A percentile compares a stretch with the other conserved stretches of the same genome.
These are phyloP conservation scores for Gnomoniopsis smithogilvyi DNA, from an alignment of 2,329 filamentous ascomycete species.

Conservation along the genomic window DNA sequence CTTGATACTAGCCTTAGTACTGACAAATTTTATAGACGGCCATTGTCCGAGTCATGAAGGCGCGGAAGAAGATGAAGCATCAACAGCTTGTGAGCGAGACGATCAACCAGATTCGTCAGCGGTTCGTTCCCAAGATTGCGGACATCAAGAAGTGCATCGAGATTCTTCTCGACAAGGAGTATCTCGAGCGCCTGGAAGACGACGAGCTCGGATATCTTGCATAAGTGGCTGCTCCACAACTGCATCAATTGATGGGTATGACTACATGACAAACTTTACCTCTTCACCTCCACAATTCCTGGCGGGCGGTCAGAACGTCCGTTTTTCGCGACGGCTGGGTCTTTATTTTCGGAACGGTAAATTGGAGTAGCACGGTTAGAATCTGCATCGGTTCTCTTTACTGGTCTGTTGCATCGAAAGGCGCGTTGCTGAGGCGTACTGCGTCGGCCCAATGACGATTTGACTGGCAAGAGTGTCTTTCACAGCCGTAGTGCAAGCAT, in stretches of 20 bases:
- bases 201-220: constrained; percentile 95
- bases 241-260: constrained; percentile 3
- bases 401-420: neutral
- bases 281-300: neutral
- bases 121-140: constrained; percentile 86
- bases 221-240: constrained; percentile 39
- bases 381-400: constrained; percentile 6
- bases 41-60: constrained; percentile 99
- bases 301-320: neutral
- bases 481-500: neutral
- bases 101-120: constrained; percentile 88
- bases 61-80: constrained; percentile 98
- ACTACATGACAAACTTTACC: constrained; percentile 5
- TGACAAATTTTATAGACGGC: constrained; percentile 64
- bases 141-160: constrained; percentile 99
- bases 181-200: constrained; percentile 90
- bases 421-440: neutral
- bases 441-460: neutral
- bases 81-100: constrained; percentile 90
- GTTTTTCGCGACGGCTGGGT: neutral
- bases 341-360: constrained; percentile 1
- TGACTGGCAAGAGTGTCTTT: neutral
- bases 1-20: neutral
- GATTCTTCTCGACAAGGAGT: constrained; percentile 97
- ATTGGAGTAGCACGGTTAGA: constrained; percentile 2